A percentile compares a stretch with the other conserved stretches of the same genome.
Conservation (phyloP, 2,329 filamentous ascomycete genomes). For the Hypoxylon sp. region DNA sequence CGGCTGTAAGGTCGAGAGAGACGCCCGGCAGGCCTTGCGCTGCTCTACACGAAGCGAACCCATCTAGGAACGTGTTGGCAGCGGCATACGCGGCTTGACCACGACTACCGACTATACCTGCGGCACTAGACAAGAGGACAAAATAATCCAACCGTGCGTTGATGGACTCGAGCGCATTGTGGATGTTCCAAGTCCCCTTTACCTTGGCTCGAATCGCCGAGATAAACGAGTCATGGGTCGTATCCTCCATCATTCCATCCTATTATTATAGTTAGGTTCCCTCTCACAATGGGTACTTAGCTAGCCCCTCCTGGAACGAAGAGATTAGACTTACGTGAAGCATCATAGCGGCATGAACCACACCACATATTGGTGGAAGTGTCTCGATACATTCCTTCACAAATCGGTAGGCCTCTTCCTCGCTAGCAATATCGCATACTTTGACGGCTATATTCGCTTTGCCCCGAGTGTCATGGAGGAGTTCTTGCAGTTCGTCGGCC, state of each 20-base stretch:
- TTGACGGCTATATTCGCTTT: slow-evolving; percentile 48
- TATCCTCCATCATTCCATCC: slow-evolving; percentile 40
- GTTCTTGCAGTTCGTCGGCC: slow-evolving; percentile 36
- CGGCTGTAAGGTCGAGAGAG: slow-evolving; percentile 43
- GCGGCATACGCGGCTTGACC: slow-evolving; percentile 44
- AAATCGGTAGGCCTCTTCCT: slow-evolving; percentile 42
- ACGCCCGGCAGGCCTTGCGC: slow-evolving; percentile 37
- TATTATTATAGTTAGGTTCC: slow-evolving; percentile 31
- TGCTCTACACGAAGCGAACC: slow-evolving; percentile 40
- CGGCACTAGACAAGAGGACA: slow-evolving; percentile 43
- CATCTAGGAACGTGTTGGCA: slow-evolving; percentile 44
- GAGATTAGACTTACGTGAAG: slow-evolving; percentile 40
- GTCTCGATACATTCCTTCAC: slow-evolving; percentile 44
- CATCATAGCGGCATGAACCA: slow-evolving; percentile 55
- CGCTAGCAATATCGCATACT: slow-evolving; percentile 51
- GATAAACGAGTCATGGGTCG: slow-evolving; percentile 42
- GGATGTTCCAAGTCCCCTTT: slow-evolving; percentile 44
- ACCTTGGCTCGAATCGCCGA: slow-evolving; percentile 43
- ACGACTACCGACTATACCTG: slow-evolving; percentile 42
- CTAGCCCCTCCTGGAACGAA: neutral
- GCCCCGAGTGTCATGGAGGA: slow-evolving; percentile 43
- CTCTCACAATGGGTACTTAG: slow-evolving; percentile 2
- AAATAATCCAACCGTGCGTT: slow-evolving; percentile 41
- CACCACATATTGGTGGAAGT: slow-evolving; percentile 52
- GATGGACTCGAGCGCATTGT: slow-evolving; percentile 41